Base-by-base conservation (phyloP, 768 basidiomycete genomes). In the Epithele typhae region DNA sequence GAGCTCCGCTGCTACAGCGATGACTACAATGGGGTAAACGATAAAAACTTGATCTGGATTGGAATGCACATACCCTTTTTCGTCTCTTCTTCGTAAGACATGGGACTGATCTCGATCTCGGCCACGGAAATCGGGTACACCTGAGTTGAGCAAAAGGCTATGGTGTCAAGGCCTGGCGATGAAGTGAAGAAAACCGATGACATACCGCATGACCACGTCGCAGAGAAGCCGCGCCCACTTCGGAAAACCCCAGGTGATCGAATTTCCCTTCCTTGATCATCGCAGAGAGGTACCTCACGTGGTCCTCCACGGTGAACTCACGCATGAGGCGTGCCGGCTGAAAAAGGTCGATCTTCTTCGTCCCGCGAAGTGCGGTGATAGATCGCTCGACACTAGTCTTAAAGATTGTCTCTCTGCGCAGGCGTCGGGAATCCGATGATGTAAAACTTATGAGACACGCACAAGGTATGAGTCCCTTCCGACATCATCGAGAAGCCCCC, bases 101-200 rank as follows among this genome's bases (percentile, higher is more conserved):
- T 81, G 1, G 76, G 72, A 53, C 78, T 81, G 40, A 82, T 63
- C 60, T 87, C 85, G 43, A 85, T 81, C 59, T 87, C 83, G 5
- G 79, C 77, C 10, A 75, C 68, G 17, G 76, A 68, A 46, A 83
- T 72, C 4, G 75, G 78, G 30, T 74, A 66, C 7, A 82, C 70
- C 47, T 48, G 40, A 3, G 14, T 14, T 14, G 27, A 24, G 4
- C 23, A 44, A 15, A 24, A 34, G 19, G 27, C 14, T 30, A 30
- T 30, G 7, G 8, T 30, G 14, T 7, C 27, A 30, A 30, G 14
- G 27, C 27, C n/a, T n/a, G n/a, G n/a, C n/a, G n/a, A n/a, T n/a
- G n/a, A n/a, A n/a, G n/a, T n/a, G n/a, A n/a, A n/a, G n/a, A n/a
- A n/a, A n/a, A n/a, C n/a, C n/a, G n/a, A n/a, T n/a, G 7, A 11